Evolutionary conservation across 1,139 yeast species (phyloP).

Genomic region (Geotrichum siamense): DNA sequence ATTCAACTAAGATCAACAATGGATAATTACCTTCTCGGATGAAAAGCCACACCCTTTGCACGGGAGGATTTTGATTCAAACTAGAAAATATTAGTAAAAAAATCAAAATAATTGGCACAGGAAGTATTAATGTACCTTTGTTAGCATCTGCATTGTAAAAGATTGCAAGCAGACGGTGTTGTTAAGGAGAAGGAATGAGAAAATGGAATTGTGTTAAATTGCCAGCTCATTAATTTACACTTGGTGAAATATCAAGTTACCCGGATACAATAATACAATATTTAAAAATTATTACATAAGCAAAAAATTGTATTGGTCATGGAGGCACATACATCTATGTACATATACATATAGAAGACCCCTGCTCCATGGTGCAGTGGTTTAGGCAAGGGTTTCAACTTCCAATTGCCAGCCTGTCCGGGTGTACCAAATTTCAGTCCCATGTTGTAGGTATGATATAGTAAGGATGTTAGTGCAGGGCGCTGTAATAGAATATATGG

Average conservation of each 20-base stretch:
- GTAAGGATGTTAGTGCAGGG: too few species aligned
- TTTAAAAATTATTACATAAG: too few species aligned
- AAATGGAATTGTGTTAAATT: constrained; percentile 5
- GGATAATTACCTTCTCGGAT: constrained; percentile 58
- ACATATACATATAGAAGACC: too few species aligned
- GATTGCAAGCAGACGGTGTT: not conserved
- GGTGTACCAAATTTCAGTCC: too few species aligned
- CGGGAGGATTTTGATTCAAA: constrained; percentile 98
- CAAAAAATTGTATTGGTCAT: too few species aligned
- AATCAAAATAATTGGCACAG: not conserved
- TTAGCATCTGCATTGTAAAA: constrained; percentile 82
- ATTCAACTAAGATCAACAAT: not conserved
- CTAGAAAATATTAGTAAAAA: constrained; percentile 30
- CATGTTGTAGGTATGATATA: too few species aligned
- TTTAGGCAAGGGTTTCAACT: too few species aligned
- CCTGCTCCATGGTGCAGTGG: too few species aligned
- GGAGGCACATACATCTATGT: too few species aligned
- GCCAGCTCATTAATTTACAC: constrained; percentile 6
- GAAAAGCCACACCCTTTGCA: constrained; percentile 98
- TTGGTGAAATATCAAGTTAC: not conserved
- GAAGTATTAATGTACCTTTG: constrained; percentile 59
- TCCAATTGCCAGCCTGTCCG: too few species aligned
- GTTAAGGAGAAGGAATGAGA: not conserved
- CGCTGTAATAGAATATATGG: too few species aligned
- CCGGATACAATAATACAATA: not conserved